A percentile compares a stretch with the other conserved stretches of the same genome.
Conservation (phyloP, 371 early-diverging fungal species). For the Chytridium lagenaria region DNA sequence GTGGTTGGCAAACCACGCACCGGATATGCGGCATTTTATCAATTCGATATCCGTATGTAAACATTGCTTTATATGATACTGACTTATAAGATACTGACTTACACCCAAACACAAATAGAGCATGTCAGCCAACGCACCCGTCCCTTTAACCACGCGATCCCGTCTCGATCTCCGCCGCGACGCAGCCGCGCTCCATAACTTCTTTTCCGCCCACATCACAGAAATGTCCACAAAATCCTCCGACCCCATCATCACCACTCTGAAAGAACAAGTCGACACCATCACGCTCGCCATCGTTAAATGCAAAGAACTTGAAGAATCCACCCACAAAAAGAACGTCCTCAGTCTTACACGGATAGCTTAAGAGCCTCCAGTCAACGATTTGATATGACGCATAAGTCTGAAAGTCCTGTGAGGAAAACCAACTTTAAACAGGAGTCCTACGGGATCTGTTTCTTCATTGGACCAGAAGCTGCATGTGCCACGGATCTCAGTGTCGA, state of each 20-base stretch:
- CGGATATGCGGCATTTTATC: conserved; percentile 38
- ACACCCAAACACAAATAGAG: not conserved
- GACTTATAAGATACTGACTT: not conserved
- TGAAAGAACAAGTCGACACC: not conserved
- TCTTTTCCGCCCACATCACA: not conserved
- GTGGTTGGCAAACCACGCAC: conserved; percentile 35
- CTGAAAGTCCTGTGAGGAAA: not conserved
- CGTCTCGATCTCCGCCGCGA: conserved; percentile 26
- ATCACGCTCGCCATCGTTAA: not conserved
- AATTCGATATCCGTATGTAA: conserved; percentile 38
- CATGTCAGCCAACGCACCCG: conserved; percentile 1
- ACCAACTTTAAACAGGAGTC: not conserved
- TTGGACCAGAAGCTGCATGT: not conserved
- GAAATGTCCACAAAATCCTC: conserved; percentile 11
- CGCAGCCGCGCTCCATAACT: conserved; percentile 21
- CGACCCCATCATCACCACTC: not conserved
- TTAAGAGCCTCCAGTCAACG: no score
- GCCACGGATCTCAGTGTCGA: conserved; percentile 8
- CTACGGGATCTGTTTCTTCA: not conserved
- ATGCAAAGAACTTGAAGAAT: not conserved
- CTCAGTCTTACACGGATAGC: not conserved
- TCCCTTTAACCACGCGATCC: not conserved
- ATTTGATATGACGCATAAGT: no score
- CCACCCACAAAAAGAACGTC: not conserved
- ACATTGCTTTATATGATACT: not conserved